Percentiles rank a stretch among this genome's conserved stretches.
phyloP scores from a whole-genome alignment of 75 land plant species.

The Picea sitchensis region DNA sequence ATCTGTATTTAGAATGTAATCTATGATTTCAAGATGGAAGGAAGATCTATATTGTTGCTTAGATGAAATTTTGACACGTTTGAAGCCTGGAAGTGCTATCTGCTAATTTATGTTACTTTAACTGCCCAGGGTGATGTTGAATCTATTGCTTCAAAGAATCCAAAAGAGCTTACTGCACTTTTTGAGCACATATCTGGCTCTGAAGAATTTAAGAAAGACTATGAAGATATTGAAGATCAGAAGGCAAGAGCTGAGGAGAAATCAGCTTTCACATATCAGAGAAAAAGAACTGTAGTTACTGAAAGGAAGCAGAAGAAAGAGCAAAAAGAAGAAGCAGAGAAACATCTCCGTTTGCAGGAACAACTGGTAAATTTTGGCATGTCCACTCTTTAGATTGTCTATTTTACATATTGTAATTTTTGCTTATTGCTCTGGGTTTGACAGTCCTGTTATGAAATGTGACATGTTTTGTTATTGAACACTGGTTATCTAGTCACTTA shows the following conservation, averaged over 20 bases:
- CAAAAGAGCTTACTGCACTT: slow-evolving; percentile 93
- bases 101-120: slow-evolving; percentile 3
- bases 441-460: neutral
- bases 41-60: neutral
- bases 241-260: slow-evolving; percentile 92
- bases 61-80: neutral
- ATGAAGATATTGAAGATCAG: slow-evolving; percentile 84
- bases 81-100: neutral
- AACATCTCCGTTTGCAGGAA: slow-evolving; percentile 85
- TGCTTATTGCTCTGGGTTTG: neutral
- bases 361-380: slow-evolving; percentile 55
- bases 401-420: neutral
- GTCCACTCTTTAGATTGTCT: neutral
- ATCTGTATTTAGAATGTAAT: neutral
- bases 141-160: slow-evolving; percentile 96
- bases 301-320: slow-evolving; percentile 98
- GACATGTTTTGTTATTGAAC: neutral
- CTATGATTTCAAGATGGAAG: neutral
- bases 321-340: slow-evolving; percentile 99
- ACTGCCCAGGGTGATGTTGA: slow-evolving; percentile 90
- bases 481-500: neutral
- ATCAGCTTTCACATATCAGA: slow-evolving; percentile 74
- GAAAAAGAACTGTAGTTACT: slow-evolving; percentile 62
- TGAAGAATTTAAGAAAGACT: slow-evolving; percentile 90
- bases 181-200: slow-evolving; percentile 98